phyloP scores from a whole-genome alignment of 345 rosid genomes.

The Cardiospermum halicacabum region DNA sequence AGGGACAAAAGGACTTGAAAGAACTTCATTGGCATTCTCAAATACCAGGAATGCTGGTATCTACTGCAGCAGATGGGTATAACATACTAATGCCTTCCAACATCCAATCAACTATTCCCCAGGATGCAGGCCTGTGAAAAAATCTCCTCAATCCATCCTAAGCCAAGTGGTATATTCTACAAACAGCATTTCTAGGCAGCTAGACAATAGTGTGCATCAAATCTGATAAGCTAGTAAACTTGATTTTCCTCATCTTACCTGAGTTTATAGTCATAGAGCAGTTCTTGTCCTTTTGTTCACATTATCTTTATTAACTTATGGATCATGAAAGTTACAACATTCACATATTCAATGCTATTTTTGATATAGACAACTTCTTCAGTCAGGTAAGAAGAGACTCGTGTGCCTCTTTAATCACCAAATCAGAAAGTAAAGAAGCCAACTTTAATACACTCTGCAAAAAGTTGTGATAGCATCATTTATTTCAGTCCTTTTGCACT shows the following conservation, averaged over 20 bases:
- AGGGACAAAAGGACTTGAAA: conserved; percentile 94
- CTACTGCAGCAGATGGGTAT: conserved; percentile 82
- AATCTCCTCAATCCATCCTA: not conserved
- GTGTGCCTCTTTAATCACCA: not conserved
- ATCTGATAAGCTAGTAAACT: no score
- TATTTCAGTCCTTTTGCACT: no score
- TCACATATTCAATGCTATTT: not conserved
- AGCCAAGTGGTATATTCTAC: conserved; percentile 3
- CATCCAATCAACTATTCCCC: conserved; percentile 80
- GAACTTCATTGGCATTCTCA: conserved; percentile 95
- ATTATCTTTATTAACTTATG: not conserved
- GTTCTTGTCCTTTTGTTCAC: not conserved
- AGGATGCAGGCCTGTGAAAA: conserved; percentile 29
- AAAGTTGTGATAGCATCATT: no score
- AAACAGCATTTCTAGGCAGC: no score
- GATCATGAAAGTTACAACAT: not conserved
- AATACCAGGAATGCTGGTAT: conserved; percentile 88
- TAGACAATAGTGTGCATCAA: no score
- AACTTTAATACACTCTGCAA: no score
- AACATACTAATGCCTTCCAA: conserved; percentile 92
- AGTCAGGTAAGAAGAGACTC: not conserved
- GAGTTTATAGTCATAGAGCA: no score
- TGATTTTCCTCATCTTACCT: not conserved
- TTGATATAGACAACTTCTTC: not conserved
- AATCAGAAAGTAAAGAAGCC: not conserved